Evolutionary conservation across 208 protist species (phyloP).

Genomic region (Leishmania arabica): DNA sequence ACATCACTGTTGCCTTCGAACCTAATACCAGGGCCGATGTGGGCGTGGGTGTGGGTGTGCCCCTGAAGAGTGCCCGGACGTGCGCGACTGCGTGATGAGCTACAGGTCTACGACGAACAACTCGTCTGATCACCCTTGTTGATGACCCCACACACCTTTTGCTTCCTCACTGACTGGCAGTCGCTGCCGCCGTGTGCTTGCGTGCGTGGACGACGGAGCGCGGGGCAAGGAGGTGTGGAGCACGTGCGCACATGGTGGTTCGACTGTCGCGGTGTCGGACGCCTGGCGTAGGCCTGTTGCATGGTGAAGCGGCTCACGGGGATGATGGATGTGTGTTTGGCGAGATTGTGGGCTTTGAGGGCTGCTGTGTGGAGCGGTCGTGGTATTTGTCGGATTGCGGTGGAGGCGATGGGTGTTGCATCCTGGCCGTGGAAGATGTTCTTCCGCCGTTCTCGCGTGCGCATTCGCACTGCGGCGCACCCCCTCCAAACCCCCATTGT

Average conservation of each 20-base stretch:
- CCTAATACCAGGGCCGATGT: conserved; percentile 15
- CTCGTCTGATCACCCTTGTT: conserved; percentile 25
- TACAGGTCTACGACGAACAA: conserved; percentile 35
- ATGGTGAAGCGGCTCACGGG: too few relatives aligned
- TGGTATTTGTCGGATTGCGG: too few relatives aligned
- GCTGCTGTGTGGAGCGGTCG: too few relatives aligned
- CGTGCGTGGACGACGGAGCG: not conserved
- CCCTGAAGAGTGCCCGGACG: not conserved
- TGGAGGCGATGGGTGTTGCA: too few relatives aligned
- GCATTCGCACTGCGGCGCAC: not conserved
- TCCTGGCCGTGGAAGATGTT: too few relatives aligned
- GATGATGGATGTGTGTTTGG: too few relatives aligned
- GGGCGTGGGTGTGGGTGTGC: not conserved
- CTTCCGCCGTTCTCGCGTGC: not conserved
- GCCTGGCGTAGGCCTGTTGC: not conserved
- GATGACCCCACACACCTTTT: conserved; percentile 30
- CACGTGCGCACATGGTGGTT: not conserved
- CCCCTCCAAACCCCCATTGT: too few relatives aligned
- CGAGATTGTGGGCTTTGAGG: too few relatives aligned
- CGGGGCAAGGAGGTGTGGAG: not conserved
- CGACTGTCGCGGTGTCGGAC: not conserved
- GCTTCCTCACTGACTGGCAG: conserved; percentile 36
- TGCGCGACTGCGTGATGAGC: conserved; percentile 28
- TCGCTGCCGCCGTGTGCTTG: conserved; percentile 2
- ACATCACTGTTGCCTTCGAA: conserved; percentile 25